A percentile compares a stretch with the other conserved stretches of the same genome.
These are phyloP conservation scores for Terfezia claveryi DNA, from an alignment of 495 filamentous ascomycete species.

Conservation along the genomic window DNA sequence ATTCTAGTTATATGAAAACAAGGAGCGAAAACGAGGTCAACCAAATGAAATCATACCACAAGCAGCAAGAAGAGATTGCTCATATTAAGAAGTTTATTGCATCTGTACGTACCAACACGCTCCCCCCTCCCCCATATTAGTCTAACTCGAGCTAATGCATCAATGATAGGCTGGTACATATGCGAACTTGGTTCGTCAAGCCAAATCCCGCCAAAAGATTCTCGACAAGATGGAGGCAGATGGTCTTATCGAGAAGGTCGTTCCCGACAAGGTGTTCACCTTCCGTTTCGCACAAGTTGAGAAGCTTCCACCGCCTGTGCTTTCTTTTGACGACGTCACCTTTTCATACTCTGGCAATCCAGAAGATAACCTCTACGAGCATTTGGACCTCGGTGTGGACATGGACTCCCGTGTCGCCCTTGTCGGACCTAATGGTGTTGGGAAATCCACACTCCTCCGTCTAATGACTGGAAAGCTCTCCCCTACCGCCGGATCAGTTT, in stretches of 20 bases:
- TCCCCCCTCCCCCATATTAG: not conserved
- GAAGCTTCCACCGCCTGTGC: conserved; percentile 86
- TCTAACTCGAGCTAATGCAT: not conserved
- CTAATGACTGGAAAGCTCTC: conserved; percentile 94
- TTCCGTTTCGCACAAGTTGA: conserved; percentile 98
- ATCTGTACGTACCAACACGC: conserved; percentile 35
- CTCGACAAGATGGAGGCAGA: conserved; percentile 99
- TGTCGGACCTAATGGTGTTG: conserved; percentile 97
- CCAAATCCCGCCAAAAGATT: conserved; percentile 98
- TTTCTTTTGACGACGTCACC: conserved; percentile 89
- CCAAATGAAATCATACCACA: conserved; percentile 94
- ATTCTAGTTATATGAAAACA: conserved; percentile 59
- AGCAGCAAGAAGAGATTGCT: conserved; percentile 96
- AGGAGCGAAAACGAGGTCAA: conserved; percentile 85
- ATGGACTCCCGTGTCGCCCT: conserved; percentile 97
- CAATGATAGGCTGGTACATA: conserved; percentile 60
- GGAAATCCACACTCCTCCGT: conserved; percentile 93
- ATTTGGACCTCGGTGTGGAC: conserved; percentile 94
- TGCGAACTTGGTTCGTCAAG: conserved; percentile 94
- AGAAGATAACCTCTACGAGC: conserved; percentile 82
- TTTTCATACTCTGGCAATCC: conserved; percentile 89
- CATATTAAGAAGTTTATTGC: conserved; percentile 99
- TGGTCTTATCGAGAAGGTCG: conserved; percentile 83
- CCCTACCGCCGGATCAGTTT: conserved; percentile 59
- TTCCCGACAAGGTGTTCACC: conserved; percentile 72